These are phyloP conservation scores for Paraconiothyrium sp. DNA, from an alignment of 2,329 filamentous ascomycete genomes.

Conservation along the genomic window DNA sequence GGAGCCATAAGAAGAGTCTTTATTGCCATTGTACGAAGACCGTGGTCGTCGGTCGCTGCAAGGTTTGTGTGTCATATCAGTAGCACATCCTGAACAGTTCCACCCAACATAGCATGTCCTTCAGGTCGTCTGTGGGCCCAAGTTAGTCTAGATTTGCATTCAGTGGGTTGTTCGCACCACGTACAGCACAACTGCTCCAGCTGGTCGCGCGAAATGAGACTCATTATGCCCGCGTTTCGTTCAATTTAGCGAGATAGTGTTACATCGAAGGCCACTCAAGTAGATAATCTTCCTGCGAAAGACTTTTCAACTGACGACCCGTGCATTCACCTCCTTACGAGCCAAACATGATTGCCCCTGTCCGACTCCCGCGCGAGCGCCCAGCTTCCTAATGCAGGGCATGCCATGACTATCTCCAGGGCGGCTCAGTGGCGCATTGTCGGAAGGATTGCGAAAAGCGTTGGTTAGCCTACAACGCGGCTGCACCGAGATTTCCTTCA, in stretches of 20 bases:
- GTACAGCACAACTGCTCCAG: slow-evolving; percentile 17
- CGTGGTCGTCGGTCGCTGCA: neutral
- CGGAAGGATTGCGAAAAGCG: slow-evolving; percentile 15
- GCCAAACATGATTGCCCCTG: neutral
- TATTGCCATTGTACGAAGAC: neutral
- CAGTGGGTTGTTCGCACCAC: neutral
- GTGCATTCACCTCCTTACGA: slow-evolving; percentile 6
- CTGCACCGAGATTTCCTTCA: neutral
- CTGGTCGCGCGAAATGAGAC: slow-evolving; percentile 15
- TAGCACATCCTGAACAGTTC: slow-evolving; percentile 10
- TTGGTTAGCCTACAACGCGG: neutral
- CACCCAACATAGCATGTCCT: slow-evolving; percentile 16
- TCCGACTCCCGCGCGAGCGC: neutral
- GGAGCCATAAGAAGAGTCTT: slow-evolving; percentile 9
- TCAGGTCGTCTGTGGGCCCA: slow-evolving; percentile 4
- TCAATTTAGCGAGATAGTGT: neutral
- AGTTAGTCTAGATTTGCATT: neutral
- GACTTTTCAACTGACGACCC: slow-evolving; percentile 4
- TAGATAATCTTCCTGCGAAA: neutral
- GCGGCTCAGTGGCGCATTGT: neutral
- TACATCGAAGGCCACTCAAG: neutral
- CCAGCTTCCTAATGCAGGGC: slow-evolving; percentile 11
- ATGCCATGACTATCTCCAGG: slow-evolving; percentile 2
- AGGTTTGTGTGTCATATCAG: neutral
- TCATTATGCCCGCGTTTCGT: neutral